phyloP scores from a whole-genome alignment of 2,329 filamentous ascomycete genomes.

The Didymella keratinophila region DNA sequence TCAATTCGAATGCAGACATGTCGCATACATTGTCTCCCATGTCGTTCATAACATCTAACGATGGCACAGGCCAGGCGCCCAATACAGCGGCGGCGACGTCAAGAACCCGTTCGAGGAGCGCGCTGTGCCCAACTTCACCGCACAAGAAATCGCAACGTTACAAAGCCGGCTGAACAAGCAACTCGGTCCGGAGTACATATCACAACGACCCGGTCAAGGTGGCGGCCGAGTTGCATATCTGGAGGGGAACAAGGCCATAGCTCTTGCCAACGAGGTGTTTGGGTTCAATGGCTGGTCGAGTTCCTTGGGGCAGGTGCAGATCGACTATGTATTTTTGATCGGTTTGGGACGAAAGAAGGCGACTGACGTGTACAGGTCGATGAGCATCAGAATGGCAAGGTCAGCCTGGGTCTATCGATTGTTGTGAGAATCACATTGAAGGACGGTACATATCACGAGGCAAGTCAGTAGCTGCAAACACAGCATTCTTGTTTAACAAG shows the following conservation, averaged over 20 bases:
- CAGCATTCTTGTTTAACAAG: background rate
- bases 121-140: constrained; percentile 81
- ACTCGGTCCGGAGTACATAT: constrained; percentile 95
- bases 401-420: constrained; percentile 86
- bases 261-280: constrained; percentile 92
- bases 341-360: background rate
- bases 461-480: constrained; percentile 31
- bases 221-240: constrained; percentile 92
- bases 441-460: constrained; percentile 95
- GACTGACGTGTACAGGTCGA: constrained; percentile 65
- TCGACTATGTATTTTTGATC: constrained; percentile 78
- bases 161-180: constrained; percentile 89
- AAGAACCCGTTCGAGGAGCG: constrained; percentile 85
- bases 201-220: constrained; percentile 80
- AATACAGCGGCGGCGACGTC: constrained; percentile 48
- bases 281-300: constrained; percentile 98
- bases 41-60: constrained; percentile 21
- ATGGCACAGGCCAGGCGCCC: constrained; percentile 47
- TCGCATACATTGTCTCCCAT: background rate
- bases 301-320: constrained; percentile 90
- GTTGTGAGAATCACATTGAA: constrained; percentile 88
- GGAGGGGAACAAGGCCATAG: constrained; percentile 95
- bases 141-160: constrained; percentile 87
- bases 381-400: constrained; percentile 79
- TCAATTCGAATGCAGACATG: constrained; percentile 2